phyloP scores from a whole-genome alignment of 31 red algal genomes.

The Pterothamnion heteromorphum region DNA sequence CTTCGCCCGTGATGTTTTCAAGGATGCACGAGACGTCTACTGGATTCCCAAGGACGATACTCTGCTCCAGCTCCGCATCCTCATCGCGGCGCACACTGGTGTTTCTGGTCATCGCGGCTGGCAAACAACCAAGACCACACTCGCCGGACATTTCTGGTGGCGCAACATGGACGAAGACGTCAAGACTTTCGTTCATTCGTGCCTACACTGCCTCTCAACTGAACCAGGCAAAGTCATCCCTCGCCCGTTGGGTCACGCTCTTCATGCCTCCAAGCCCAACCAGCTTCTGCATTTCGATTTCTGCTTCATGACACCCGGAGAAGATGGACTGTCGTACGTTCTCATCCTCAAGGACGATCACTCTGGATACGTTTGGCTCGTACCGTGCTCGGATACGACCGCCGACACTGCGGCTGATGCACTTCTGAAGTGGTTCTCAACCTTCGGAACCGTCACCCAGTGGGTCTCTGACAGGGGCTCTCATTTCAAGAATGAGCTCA shows the following conservation, averaged over 20 bases:
- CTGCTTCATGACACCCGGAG: background rate
- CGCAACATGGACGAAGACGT: background rate
- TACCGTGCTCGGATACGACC: background rate
- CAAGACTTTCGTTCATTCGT: slow-evolving; percentile 11
- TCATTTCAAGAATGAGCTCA: slow-evolving; percentile 52
- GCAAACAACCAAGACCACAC: background rate
- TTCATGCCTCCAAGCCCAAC: background rate
- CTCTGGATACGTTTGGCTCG: slow-evolving; percentile 32
- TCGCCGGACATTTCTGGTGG: background rate
- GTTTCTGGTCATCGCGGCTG: background rate
- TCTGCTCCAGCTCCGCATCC: background rate
- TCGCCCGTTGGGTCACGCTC: slow-evolving; percentile 6
- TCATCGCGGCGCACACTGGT: slow-evolving; percentile 43
- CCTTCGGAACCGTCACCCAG: background rate
- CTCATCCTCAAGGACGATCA: slow-evolving; percentile 36
- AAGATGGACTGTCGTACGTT: background rate
- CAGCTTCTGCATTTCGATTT: slow-evolving; percentile 47
- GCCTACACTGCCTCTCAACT: slow-evolving; percentile 24
- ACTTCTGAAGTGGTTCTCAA: slow-evolving; percentile 41
- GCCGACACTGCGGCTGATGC: background rate
- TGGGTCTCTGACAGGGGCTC: slow-evolving; percentile 43
- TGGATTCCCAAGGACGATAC: background rate
- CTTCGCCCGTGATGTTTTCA: background rate
- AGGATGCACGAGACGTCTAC: background rate
- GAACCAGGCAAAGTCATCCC: background rate